Conservation (phyloP, 306 rosid species). For the Psophocarpus tetragonolobus region DNA sequence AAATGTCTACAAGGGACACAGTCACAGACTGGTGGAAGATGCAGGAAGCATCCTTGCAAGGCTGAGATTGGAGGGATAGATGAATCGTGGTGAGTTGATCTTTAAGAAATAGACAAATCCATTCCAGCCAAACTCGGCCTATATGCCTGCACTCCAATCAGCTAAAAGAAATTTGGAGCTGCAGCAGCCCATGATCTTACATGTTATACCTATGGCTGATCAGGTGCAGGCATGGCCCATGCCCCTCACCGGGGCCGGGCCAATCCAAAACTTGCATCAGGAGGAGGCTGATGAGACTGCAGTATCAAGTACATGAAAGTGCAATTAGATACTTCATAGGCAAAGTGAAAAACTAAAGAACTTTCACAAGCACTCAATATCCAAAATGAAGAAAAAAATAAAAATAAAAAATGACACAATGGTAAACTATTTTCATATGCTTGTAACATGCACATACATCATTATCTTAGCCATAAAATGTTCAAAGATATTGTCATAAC, state of each 20-base stretch:
- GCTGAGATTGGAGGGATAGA: conserved; percentile 70
- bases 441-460: neutral
- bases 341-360: neutral
- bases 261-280: conserved; percentile 92
- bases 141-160: conserved; percentile 95
- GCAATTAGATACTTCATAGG: conserved; percentile 10
- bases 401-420: conserved; percentile 17
- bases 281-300: conserved; percentile 91
- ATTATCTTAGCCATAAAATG: neutral
- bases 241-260: conserved; percentile 99
- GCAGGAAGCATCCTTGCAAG: conserved; percentile 52
- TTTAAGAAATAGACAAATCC: conserved; percentile 39
- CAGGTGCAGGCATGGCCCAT: conserved; percentile 94
- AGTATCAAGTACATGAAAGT: conserved; percentile 33
- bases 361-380: neutral
- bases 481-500: too few relatives aligned
- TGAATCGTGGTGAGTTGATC: conserved; percentile 23
- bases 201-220: conserved; percentile 52
- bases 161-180: conserved; percentile 38
- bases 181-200: conserved; percentile 38
- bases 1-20: conserved; percentile 35
- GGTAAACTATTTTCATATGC: neutral
- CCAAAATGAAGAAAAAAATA: conserved; percentile 17
- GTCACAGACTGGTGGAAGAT: conserved; percentile 40
- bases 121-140: conserved; percentile 68